These are phyloP conservation scores for Corymbia calophylla DNA, from an alignment of 441 rosid genomes.

Conservation along the genomic window DNA sequence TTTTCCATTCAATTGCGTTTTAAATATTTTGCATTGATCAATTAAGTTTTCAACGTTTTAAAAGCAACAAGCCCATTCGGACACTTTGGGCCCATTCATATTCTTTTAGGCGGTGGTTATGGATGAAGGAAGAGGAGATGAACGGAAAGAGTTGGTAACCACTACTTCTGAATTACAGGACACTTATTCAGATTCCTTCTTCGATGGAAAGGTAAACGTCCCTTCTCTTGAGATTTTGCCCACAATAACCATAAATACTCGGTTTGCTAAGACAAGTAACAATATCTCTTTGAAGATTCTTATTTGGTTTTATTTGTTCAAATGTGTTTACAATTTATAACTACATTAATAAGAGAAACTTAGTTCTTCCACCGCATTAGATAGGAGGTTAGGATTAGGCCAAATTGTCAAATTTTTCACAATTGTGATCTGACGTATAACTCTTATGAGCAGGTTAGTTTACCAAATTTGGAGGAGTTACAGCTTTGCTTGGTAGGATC, in stretches of 20 bases:
- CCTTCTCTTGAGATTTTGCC: not conserved
- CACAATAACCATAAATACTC: not conserved
- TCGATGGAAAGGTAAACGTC: not conserved
- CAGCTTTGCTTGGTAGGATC: rapidly evolving
- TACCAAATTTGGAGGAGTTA: not conserved
- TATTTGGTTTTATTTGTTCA: not conserved
- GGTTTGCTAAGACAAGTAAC: rapidly evolving
- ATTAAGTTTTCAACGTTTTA: too few relatives aligned
- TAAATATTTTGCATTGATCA: too few relatives aligned
- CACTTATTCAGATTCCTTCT: not conserved
- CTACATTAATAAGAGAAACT: rapidly evolving
- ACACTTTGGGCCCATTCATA: too few relatives aligned
- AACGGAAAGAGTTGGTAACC: not conserved
- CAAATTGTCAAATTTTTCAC: not conserved
- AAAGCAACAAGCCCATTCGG: too few relatives aligned
- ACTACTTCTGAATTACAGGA: not conserved
- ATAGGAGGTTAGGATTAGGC: rapidly evolving
- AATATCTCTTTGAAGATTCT: not conserved
- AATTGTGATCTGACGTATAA: rapidly evolving
- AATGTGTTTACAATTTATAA: rapidly evolving
- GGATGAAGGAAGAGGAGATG: not conserved
- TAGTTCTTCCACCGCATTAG: not conserved
- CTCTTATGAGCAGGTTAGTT: not conserved
- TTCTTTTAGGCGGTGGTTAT: not conserved
- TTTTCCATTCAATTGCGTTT: too few relatives aligned